These are phyloP conservation scores for Epichloe gansuensis DNA, from an alignment of 2,329 filamentous ascomycete species.

Conservation along the genomic window DNA sequence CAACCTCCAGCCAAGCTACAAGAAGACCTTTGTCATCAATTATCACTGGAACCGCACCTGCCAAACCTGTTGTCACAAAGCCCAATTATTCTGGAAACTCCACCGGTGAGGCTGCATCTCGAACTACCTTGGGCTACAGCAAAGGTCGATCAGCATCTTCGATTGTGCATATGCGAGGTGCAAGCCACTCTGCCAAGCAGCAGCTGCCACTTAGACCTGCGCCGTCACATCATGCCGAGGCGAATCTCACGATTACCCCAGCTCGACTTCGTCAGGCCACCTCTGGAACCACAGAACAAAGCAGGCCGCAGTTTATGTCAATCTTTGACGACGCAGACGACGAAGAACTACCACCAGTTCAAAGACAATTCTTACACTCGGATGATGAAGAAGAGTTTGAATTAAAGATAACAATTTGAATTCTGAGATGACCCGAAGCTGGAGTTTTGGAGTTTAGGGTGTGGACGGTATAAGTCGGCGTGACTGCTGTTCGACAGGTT, in stretches of 20 bases:
- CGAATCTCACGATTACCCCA: constrained; percentile 34
- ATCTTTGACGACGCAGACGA: constrained; percentile 44
- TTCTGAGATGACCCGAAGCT: not conserved
- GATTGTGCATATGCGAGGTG: constrained; percentile 23
- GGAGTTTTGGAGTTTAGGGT: constrained; percentile 2
- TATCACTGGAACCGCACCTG: constrained; percentile 16
- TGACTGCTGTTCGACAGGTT: not conserved
- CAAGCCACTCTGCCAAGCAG: constrained; percentile 7
- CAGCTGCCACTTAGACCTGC: constrained; percentile 9
- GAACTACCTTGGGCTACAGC: constrained; percentile 74
- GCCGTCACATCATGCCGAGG: constrained; percentile 1
- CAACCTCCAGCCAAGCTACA: not conserved
- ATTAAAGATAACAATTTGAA: constrained; percentile 27
- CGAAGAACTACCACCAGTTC: constrained; percentile 20
- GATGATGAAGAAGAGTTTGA: constrained; percentile 44
- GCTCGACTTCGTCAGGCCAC: constrained; percentile 20
- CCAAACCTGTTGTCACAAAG: constrained; percentile 32
- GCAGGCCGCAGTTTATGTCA: constrained; percentile 40
- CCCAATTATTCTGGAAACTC: constrained; percentile 41
- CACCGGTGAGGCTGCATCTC: constrained; percentile 54
- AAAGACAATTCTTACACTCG: constrained; percentile 10
- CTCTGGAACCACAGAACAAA: constrained; percentile 11
- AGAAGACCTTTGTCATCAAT: constrained; percentile 19
- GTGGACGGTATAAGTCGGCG: not conserved
- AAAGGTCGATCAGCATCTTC: constrained; percentile 53